Base-by-base conservation (phyloP, 768 basidiomycete species). In the Lactarius deliciosus region DNA sequence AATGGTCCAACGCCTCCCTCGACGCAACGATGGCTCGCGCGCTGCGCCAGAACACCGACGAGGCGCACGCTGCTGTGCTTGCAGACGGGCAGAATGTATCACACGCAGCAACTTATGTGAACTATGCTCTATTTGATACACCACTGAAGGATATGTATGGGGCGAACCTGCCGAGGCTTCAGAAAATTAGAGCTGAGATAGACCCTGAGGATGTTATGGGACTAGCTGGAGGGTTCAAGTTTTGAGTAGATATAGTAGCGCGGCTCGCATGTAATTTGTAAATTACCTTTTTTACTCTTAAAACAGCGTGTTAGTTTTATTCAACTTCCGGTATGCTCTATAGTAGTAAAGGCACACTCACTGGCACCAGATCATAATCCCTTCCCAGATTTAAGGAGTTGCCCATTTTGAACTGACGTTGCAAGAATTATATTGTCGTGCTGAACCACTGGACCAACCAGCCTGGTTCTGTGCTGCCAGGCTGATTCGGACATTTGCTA, bases 11-110 rank as follows among this genome's bases (percentile, higher is more conserved):
- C 6, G 57, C 78, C 20, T 47, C 73, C 5, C 73, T 73, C 1
- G 86, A 87, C 67, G 73, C 72, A 8, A 65, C 71, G 30, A 78
- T 86, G 58, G 73, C 80, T n/a, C 54, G 76, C 22, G 80, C 82
- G 8, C 74, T 79, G 18, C 73, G 73, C n/a, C 64, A 53, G 11
- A n/a, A 28, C 13, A 25, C 63, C 0, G 38, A 53, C 8, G 11
- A 36, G 5, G 1, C 65, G 3, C 38, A 7, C 1, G 53, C 53
- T 15, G 69, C 59, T 5, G 72, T 72, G 5, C 8, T 57, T 36
- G 69, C 72, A 13, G 69, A 72, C n/a, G 67, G 69, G 25, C 72
- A 72, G 41, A 38, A 68, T 36, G 13, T 63, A 28, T 61, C 63
- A 22, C 57, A 61, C 9, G 66, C 64, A 5, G 41, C 69, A 3